Evolutionary conservation across 2,329 filamentous ascomycete species (phyloP), one percentile per base, ranked within the genome.

Genomic region (Pseudovirgaria hyperparasitica): DNA sequence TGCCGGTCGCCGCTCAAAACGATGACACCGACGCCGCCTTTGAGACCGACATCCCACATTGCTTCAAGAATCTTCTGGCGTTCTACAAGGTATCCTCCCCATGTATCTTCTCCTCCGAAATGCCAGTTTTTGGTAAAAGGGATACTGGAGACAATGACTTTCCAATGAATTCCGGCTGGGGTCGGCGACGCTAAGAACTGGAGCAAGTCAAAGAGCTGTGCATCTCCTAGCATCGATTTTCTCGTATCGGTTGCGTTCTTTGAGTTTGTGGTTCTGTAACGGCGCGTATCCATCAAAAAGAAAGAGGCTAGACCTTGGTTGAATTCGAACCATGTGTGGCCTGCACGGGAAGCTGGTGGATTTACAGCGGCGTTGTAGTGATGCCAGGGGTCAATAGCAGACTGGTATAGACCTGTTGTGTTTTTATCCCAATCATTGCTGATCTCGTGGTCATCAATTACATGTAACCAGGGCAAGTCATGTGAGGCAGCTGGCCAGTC

Each of bases 111-210:
- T 2, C 73, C 74, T 37, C 90, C 87, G 37, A 93, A 72, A 14
- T 74, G 78, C 87, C 90, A 98, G 54, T 98, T 98, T 59, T 93
- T 92, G 5, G 90, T 96, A 50, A 98, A 93, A 0, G 90, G 90
- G 5, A 96, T 80, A 11, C 81, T 86, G 20, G 81, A 86, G 11
- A 86, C 76, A 26, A 98, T 63, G 42, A 98, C 75, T 59, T 96
- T 96, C 87, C 90, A 98, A 44, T 77, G 76, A 0, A 94, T 76
- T 1, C 84, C 82, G 16, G 62, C 60, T 0, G 81, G 77, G 36
- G 84, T 79, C 1, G 80, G 74, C 2, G 69, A 72, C 8, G 62
- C 61, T 12, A 98, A 65, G 68, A 80, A 98, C 4, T 65, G 63
- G 5, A 94, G 60, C 2, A 98, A 68, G 39, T 92, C 85, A 5